Percentiles rank a stretch among this genome's conserved stretches.
phyloP scores from a whole-genome alignment of 1,139 yeast species.

The Candida sp. region DNA sequence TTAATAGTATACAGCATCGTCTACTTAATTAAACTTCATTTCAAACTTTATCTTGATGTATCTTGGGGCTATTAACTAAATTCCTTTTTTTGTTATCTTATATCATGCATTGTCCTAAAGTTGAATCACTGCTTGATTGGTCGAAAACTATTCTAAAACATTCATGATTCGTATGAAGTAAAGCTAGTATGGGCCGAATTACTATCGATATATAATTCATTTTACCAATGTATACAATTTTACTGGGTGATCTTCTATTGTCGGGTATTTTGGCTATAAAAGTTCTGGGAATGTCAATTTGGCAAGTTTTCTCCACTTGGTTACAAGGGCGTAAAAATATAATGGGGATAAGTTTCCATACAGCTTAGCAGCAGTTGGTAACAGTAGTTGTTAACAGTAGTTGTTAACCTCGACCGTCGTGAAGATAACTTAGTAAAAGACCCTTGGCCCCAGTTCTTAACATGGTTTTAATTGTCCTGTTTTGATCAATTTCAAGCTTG shows the following conservation, averaged over 20 bases:
- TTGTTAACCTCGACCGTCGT: not conserved
- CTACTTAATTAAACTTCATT: not conserved
- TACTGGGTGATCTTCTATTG: not conserved
- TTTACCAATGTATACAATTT: too few relatives aligned
- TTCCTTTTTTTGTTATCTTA: not conserved
- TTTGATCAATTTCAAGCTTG: constrained; percentile 6
- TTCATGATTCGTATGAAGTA: too few relatives aligned
- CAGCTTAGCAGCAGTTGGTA: not conserved
- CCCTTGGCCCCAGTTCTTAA: not conserved
- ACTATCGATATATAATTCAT: too few relatives aligned
- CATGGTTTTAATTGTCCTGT: not conserved
- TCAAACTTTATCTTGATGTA: not conserved
- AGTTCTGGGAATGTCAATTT: not conserved
- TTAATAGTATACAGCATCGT: not conserved
- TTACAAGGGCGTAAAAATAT: not conserved
- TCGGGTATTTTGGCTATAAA: not conserved
- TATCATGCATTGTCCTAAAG: not conserved
- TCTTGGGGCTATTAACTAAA: not conserved
- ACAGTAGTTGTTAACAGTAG: not conserved
- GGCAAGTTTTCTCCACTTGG: not conserved
- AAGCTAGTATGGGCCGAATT: too few relatives aligned
- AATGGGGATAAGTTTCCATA: not conserved
- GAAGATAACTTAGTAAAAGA: not conserved
- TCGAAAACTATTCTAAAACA: not conserved
- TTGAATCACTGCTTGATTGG: not conserved